phyloP scores from a whole-genome alignment of 2,329 filamentous ascomycete genomes.

The Didymella exigua region DNA sequence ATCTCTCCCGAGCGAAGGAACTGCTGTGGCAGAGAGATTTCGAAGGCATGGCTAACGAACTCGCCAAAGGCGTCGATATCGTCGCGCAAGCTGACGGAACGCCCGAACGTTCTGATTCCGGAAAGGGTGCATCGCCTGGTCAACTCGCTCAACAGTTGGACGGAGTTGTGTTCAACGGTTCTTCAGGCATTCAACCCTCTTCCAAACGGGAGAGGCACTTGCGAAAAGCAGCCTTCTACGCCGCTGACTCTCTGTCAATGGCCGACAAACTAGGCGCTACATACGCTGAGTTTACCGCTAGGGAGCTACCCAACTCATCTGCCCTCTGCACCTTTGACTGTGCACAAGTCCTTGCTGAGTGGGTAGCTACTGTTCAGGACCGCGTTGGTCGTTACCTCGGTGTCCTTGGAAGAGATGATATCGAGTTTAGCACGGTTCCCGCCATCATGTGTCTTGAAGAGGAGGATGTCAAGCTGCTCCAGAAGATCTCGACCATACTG shows the following conservation, averaged over 20 bases:
- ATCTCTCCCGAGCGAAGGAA: conserved; percentile 89
- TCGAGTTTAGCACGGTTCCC: conserved; percentile 80
- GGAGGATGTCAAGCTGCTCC: conserved; percentile 84
- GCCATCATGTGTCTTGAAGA: conserved; percentile 90
- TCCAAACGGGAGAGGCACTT: conserved; percentile 84
- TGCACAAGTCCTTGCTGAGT: conserved; percentile 90
- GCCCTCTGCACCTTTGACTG: conserved; percentile 94
- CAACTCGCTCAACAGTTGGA: conserved; percentile 31
- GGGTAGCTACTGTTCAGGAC: conserved; percentile 91
- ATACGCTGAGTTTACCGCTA: conserved; percentile 80
- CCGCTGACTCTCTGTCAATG: conserved; percentile 87
- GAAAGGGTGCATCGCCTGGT: conserved; percentile 31
- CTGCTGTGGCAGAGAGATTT: conserved; percentile 94
- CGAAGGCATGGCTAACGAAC: conserved; percentile 86
- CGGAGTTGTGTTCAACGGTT: conserved; percentile 41
- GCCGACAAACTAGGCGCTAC: conserved; percentile 84
- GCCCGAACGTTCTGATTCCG: conserved; percentile 51
- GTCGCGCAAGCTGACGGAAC: conserved; percentile 73
- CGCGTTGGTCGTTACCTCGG: conserved; percentile 89
- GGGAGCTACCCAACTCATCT: conserved; percentile 86
- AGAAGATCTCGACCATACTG: conserved; percentile 81
- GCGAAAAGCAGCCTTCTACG: conserved; percentile 93
- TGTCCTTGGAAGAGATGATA: conserved; percentile 79
- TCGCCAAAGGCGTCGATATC: conserved; percentile 77
- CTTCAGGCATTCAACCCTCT: conserved; percentile 47